Conservation (phyloP, 2,329 filamentous ascomycete genomes). For the Pseudofabraea citricarpa region DNA sequence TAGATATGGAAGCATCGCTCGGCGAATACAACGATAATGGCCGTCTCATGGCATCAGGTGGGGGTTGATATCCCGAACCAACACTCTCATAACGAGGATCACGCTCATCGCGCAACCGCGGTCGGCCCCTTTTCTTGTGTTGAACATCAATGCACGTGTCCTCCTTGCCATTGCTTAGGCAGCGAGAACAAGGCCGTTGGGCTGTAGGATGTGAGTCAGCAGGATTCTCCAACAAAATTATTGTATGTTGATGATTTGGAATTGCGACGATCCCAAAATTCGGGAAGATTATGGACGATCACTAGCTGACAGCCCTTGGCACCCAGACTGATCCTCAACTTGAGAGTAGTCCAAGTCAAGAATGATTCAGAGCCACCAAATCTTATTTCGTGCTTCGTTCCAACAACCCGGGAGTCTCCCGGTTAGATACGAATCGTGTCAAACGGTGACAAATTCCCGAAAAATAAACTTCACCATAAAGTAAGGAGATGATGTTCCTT, state of each 20-base stretch:
- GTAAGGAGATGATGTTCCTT: too few relatives aligned
- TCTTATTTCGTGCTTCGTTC: neutral
- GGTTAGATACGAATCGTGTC: too few relatives aligned
- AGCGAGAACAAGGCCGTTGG: conserved; percentile 74
- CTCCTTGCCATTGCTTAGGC: conserved; percentile 73
- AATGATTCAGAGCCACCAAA: too few relatives aligned
- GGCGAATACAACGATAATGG: conserved; percentile 47
- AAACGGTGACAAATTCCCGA: too few relatives aligned
- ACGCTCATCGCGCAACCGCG: conserved; percentile 69
- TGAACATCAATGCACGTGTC: conserved; percentile 78
- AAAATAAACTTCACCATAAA: neutral
- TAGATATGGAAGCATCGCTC: conserved; percentile 32
- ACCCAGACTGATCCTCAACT: too few relatives aligned
- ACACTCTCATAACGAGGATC: conserved; percentile 50
- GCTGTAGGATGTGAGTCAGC: conserved; percentile 41
- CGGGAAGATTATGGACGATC: neutral
- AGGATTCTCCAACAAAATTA: neutral
- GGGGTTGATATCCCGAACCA: conserved; percentile 22
- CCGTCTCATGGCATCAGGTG: conserved; percentile 31
- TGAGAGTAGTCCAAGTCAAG: too few relatives aligned
- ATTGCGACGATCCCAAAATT: neutral
- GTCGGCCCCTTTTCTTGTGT: conserved; percentile 79
- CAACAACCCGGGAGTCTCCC: too few relatives aligned
- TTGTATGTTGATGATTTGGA: too few relatives aligned
- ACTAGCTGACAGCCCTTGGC: too few relatives aligned